A percentile compares a stretch with the other conserved stretches of the same genome.
phyloP scores from a whole-genome alignment of 129 eudicot species.

The Tagetes erecta region DNA sequence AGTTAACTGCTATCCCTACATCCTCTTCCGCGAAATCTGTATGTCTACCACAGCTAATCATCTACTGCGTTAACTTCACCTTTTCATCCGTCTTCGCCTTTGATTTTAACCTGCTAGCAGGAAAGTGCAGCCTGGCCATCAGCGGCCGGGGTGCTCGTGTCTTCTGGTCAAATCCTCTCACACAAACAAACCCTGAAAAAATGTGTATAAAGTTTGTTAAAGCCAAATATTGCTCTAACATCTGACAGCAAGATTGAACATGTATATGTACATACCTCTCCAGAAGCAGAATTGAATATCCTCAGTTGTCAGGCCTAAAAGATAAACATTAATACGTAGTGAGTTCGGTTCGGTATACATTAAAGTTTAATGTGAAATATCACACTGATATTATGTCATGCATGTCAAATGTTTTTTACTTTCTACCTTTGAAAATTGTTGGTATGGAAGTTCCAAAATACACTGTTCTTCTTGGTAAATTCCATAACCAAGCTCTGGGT shows the following conservation, averaged over 20 bases:
- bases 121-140: conserved; percentile 75
- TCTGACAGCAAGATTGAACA: neutral
- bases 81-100: conserved; percentile 45
- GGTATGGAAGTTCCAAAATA: conserved; percentile 88
- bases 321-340: conserved; percentile 12
- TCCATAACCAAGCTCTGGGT: conserved; percentile 82
- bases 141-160: conserved; percentile 78
- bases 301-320: conserved; percentile 63
- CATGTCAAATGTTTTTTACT: neutral
- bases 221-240: neutral
- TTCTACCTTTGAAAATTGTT: conserved; percentile 76
- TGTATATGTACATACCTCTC: conserved; percentile 59
- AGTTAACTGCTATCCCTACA: conserved; percentile 28
- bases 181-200: conserved; percentile 74
- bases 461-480: conserved; percentile 80
- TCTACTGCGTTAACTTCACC: conserved; percentile 12
- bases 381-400: neutral
- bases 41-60: conserved; percentile 29
- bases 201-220: neutral
- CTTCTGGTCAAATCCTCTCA: conserved; percentile 76
- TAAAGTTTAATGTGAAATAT: conserved; percentile 2
- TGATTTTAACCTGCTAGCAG: conserved; percentile 56
- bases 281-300: conserved; percentile 90
- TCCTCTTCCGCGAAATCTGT: conserved; percentile 12
- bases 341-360: conserved; percentile 26